Evolutionary conservation across 129 eudicot genomes (phyloP), one percentile per base, ranked within the genome.

Genomic region (Tagetes patula): DNA sequence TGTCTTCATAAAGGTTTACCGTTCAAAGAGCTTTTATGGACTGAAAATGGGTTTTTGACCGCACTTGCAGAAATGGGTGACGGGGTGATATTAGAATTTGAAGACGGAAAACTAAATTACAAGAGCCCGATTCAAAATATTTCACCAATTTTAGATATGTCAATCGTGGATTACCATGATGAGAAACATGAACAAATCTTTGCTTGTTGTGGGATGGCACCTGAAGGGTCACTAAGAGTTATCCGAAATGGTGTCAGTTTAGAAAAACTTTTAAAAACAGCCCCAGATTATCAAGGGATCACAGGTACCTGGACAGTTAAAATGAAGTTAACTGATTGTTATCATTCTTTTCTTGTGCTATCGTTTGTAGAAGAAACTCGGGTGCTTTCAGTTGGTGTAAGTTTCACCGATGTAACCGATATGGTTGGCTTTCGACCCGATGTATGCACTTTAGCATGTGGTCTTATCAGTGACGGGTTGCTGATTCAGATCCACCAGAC

Each of bases 351-450:
- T 56, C 91, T 94, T 13, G 91, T 90, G 74, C 76, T 94, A 48
- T 90, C 99, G 3, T 94, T 94, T 84, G 99, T 94, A 54, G 99
- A 94, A 82, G 96, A 94, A 79, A 90, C 99, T 33, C 86, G 99
- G 75, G 97, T 94, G 62, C 95, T 94, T 34, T 88, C 99, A 11
- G 99, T 94, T 77, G 99, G 99, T 36, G 83, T 94, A 60, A 94
- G 89, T 78, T 94, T 94, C 80, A 81, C 87, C 11, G 99, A 94
- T 83, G 99, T 90, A 60, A 94, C 99, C 61, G 99, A 94, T 53
- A 81, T 84, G 5, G 91, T 94, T 77, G 97, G 99, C 36, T 94
- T 87, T 62, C 87, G 50, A 45, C 87, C 97, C 32, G 93, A 94
- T 81, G 99, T 94, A 59, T 94, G 97, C 83, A 94, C 99, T 60